Base-by-base conservation (phyloP, 345 rosid genomes). In the Schrenkiella parvula region DNA sequence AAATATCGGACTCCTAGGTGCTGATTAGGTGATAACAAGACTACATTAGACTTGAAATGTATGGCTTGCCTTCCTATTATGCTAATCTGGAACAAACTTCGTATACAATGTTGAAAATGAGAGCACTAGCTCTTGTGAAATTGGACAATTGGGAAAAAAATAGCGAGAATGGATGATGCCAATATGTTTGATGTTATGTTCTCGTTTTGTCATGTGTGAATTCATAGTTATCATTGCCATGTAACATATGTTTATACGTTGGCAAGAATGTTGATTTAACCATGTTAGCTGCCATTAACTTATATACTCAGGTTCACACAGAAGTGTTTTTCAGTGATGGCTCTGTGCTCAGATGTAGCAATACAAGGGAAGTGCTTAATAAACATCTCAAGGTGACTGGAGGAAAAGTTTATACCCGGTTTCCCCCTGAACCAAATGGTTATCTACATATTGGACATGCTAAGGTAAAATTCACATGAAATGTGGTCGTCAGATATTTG, bases 401-500 rank as follows among this genome's bases (percentile, higher is more conserved):
- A 8, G 86, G 96, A 13, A 92, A 86, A 70, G 89, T 95, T 64
- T 83, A 83, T 59, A 86, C 95, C 6, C 92, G 96, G 54, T 95
- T 92, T 43, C 98, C 97, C 7, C 99, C 98, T 44, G 98, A 95
- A 81, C 98, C 98, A 75, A 95, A 95, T 87, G 99, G 99, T 26
- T 92, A 92, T 84, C 85, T 92, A 25, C 99, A 95, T 71, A 95
- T 95, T 74, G 99, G 98, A 53, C 99, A 92, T 84, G 98, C 99
- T 22, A 95, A 92, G 93, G 99, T 92, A 84, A 76, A 48, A 34
- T 4, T 48, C 18, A 22, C 64, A 32, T 31, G 4, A 63, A 22
- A 64, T 71, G 48, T 44, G 31, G 32, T 39, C 14, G 29, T 59
- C 11, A 52, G 37, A 22, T 29, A 51, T 35, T 32, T 60, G 59